A percentile compares a stretch with the other conserved stretches of the same genome.
phyloP scores from a whole-genome alignment of 2,329 filamentous ascomycete genomes.

The Exophiala dermatitidis region DNA sequence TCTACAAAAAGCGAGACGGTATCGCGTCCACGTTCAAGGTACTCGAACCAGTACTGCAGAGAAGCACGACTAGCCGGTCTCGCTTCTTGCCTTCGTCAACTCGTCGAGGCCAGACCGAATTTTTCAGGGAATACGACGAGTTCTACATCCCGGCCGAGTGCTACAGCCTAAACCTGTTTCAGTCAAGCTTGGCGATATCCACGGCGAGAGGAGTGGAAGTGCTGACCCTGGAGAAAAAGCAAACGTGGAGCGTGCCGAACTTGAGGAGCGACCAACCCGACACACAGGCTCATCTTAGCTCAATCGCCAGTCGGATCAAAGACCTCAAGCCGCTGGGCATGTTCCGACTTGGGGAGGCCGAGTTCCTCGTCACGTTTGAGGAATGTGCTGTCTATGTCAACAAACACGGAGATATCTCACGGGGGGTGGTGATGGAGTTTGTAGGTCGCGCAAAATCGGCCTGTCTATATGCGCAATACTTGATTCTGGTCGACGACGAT shows the following conservation, averaged over 20 bases:
- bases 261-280: slow-evolving; percentile 56
- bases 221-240: slow-evolving; percentile 93
- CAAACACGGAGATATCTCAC: slow-evolving; percentile 91
- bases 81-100: slow-evolving; percentile 54
- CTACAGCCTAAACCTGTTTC: slow-evolving; percentile 91
- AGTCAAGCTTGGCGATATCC: slow-evolving; percentile 83
- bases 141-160: slow-evolving; percentile 97
- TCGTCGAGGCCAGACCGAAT: slow-evolving; percentile 71
- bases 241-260: slow-evolving; percentile 87
- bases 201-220: slow-evolving; percentile 92
- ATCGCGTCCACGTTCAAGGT: slow-evolving; percentile 92
- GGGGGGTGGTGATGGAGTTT: slow-evolving; percentile 96
- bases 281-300: slow-evolving; percentile 57
- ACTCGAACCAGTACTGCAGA: slow-evolving; percentile 89
- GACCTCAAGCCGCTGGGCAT: slow-evolving; percentile 85
- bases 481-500: slow-evolving; percentile 88
- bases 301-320: slow-evolving; percentile 75
- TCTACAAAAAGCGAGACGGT: slow-evolving; percentile 94
- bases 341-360: slow-evolving; percentile 87
- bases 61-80: slow-evolving; percentile 74
- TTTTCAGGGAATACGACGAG: slow-evolving; percentile 96
- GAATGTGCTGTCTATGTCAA: slow-evolving; percentile 97
- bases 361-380: slow-evolving; percentile 89
- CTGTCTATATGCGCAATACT: slow-evolving; percentile 83
- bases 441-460: slow-evolving; percentile 85